Evolutionary conservation across 106 monocot species (phyloP).

Genomic region (Hemerocallis citrina): DNA sequence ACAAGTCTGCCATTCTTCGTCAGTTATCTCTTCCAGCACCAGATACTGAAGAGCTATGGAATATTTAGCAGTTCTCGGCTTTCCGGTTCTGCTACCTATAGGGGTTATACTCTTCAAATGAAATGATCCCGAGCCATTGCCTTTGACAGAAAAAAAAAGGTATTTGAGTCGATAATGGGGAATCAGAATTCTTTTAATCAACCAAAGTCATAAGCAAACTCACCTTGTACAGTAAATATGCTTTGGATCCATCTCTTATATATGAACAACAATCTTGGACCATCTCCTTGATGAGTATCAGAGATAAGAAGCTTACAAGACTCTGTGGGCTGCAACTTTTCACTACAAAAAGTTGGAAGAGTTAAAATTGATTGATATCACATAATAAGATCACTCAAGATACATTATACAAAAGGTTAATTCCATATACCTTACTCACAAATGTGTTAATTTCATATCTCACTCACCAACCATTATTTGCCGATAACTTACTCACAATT

Average conservation of each 20-base stretch:
- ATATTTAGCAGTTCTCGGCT: constrained; percentile 34
- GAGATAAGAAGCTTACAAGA: constrained; percentile 50
- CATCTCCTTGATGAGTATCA: constrained; percentile 67
- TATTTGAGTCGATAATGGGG: not conserved
- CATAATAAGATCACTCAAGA: not conserved
- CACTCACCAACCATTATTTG: too few species aligned
- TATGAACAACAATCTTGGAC: constrained; percentile 55
- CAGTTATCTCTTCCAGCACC: constrained; percentile 36
- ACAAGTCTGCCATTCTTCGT: too few species aligned
- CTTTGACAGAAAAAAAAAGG: constrained; percentile 13
- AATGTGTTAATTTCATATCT: too few species aligned
- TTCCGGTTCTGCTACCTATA: constrained; percentile 10
- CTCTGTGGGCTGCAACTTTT: constrained; percentile 20
- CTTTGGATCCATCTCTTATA: constrained; percentile 60
- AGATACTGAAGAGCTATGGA: constrained; percentile 53
- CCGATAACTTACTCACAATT: too few species aligned
- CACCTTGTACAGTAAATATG: constrained; percentile 55
- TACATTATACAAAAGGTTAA: too few species aligned
- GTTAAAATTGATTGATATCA: not conserved
- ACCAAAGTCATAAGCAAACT: too few species aligned
- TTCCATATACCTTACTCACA: too few species aligned
- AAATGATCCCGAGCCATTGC: constrained; percentile 33
- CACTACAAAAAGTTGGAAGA: constrained; percentile 10
- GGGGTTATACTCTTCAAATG: constrained; percentile 19
- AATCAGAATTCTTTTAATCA: not conserved